phyloP scores from a whole-genome alignment of 805 yeast species.

The Nakazawaea ishiwadae region DNA sequence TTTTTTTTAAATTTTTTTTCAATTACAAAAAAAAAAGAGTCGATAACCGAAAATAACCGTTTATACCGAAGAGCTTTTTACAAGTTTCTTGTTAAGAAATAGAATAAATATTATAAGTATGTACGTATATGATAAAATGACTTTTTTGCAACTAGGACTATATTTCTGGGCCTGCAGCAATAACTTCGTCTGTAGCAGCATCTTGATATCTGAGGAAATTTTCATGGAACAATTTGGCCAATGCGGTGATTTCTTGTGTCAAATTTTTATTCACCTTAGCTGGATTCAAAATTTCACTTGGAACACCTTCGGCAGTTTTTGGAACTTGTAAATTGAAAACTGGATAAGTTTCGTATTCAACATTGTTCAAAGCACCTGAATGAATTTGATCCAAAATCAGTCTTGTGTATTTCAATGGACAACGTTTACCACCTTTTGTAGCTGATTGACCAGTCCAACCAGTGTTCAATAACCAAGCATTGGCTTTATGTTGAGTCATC shows the following conservation, averaged over 20 bases:
- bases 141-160: slow-evolving; percentile 17
- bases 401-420: slow-evolving; percentile 96
- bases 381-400: slow-evolving; percentile 94
- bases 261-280: slow-evolving; percentile 48
- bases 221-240: slow-evolving; percentile 76
- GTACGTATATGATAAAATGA: not conserved
- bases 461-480: slow-evolving; percentile 95
- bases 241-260: slow-evolving; percentile 47
- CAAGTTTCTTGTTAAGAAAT: not conserved
- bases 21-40: not conserved
- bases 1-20: not conserved
- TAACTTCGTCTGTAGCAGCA: slow-evolving; percentile 79
- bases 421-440: slow-evolving; percentile 91
- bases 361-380: slow-evolving; percentile 79
- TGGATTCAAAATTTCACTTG: slow-evolving; percentile 82
- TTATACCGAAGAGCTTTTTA: too few species aligned
- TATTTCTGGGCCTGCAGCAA: slow-evolving; percentile 85
- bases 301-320: slow-evolving; percentile 75
- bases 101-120: too few species aligned
- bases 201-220: slow-evolving; percentile 83
- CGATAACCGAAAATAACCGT: slow-evolving; percentile 10
- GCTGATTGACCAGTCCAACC: slow-evolving; percentile 98
- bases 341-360: slow-evolving; percentile 78
- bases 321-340: slow-evolving; percentile 87
- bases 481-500: slow-evolving; percentile 81